Evolutionary conservation across 148 eudicot genomes (phyloP), one percentile per base, ranked within the genome.

Genomic region (Agrostemma githago): DNA sequence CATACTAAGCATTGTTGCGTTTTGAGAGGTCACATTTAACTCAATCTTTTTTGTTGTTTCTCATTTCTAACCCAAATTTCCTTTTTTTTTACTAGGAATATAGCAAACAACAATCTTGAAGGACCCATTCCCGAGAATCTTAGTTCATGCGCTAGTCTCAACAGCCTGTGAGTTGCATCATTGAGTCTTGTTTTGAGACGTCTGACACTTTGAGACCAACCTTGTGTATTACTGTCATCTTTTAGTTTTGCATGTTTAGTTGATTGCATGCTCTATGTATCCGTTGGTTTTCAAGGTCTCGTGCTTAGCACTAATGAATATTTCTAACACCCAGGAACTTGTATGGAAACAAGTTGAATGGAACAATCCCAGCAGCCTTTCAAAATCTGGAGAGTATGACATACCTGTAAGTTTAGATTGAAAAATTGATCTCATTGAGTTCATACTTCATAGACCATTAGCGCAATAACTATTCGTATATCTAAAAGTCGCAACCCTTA

Each of bases 321-420:
- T 58, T 58, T 68, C 26, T 71, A 5, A 54, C 62, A 61, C 34
- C 34, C 86, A 92, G 97, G 53, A 96, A 96, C 67, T 85, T 88
- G 77, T 81, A 85, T 73, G 93, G 97, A 38, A 92, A 96, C 86
- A 89, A 82, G 80, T 77, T 96, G 81, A 89, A 86, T 82, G 97
- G 99, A 63, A 85, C 91, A 41, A 87, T 96, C 44, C 99, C 99
- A 38, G 84, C 79, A 57, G 85, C 88, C 72, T 86, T 96, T 77
- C 85, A 96, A 71, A 86, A 83, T 72, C 84, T 96, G 68, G 97
- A 92, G 84, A 92, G 96, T 80, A 96, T 96, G 99, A 96, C 97
- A 41, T 89, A 96, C 71, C 77, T 96, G 99, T 96, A 73, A 89
- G 96, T 83, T 6, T 20, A 10, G 5, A 34, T 4, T 26, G 14